phyloP scores from a whole-genome alignment of 495 filamentous ascomycete genomes.

The Podospora didyma region DNA sequence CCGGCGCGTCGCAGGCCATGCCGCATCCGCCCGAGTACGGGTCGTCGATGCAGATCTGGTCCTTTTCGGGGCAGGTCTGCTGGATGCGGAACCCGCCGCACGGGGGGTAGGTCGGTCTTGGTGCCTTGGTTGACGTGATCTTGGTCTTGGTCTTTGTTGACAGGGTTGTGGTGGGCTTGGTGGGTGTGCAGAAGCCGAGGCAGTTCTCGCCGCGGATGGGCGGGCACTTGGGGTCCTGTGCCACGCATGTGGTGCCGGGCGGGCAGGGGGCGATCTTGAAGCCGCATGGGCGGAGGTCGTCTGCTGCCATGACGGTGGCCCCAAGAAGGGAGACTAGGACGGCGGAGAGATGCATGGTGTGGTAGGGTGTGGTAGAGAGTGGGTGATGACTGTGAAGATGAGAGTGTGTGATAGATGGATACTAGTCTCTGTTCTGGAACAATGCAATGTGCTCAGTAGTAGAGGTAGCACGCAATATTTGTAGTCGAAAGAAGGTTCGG shows the following conservation, averaged over 20 bases:
- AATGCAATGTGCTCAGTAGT: not conserved
- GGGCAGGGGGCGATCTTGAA: constrained; percentile 23
- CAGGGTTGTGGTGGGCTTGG: not conserved
- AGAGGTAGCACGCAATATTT: not conserved
- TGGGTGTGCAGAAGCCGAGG: constrained; percentile 11
- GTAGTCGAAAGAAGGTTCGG: constrained; percentile 1
- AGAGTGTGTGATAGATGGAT: too few relatives aligned
- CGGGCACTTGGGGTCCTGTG: constrained; percentile 13
- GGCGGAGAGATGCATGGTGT: not conserved
- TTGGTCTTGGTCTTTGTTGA: not conserved
- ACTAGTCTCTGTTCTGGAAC: not conserved
- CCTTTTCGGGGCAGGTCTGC: constrained; percentile 9
- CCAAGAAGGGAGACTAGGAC: not conserved
- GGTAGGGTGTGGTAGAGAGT: too few relatives aligned
- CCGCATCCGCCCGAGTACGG: constrained; percentile 24
- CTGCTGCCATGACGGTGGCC: not conserved
- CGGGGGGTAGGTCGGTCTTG: constrained; percentile 9
- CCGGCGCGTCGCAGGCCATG: constrained; percentile 25
- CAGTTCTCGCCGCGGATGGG: constrained; percentile 18
- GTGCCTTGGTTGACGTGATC: not conserved
- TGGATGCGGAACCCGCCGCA: constrained; percentile 25
- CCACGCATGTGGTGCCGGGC: constrained; percentile 7
- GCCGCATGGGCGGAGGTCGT: constrained; percentile 11
- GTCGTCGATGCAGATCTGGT: constrained; percentile 26
- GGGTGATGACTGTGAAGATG: too few relatives aligned